Conservation (phyloP, 2,329 filamentous ascomycete genomes). For the Pyrenophora seminiperda region DNA sequence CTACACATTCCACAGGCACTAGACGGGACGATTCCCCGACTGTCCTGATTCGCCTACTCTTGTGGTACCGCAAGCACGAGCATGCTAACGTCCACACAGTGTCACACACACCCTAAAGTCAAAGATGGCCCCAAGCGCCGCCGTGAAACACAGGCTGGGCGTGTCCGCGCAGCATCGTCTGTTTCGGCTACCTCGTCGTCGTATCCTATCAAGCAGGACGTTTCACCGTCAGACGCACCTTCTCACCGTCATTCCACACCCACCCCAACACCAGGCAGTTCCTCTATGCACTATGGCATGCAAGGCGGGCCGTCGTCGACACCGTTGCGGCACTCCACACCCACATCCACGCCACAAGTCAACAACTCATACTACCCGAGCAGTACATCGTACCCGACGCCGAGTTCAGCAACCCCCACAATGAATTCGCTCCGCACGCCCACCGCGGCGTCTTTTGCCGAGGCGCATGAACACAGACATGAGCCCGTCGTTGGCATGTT, state of each 20-base stretch:
- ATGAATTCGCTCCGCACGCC: slow-evolving; percentile 31
- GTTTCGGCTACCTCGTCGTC: slow-evolving; percentile 42
- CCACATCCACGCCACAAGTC: slow-evolving; percentile 26
- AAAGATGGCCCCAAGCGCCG: slow-evolving; percentile 52
- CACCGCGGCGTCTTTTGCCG: slow-evolving; percentile 22
- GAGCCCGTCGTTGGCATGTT: slow-evolving; percentile 40
- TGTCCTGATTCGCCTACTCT: slow-evolving; percentile 5
- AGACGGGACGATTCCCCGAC: slow-evolving; percentile 9
- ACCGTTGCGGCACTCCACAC: slow-evolving; percentile 27
- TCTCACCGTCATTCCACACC: slow-evolving; percentile 40
- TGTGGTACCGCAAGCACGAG: slow-evolving; percentile 18
- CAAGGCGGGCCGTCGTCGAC: slow-evolving; percentile 21
- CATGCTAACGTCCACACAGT: slow-evolving; percentile 41
- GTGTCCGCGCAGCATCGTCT: slow-evolving; percentile 44
- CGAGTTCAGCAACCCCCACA: slow-evolving; percentile 28
- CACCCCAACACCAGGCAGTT: slow-evolving; percentile 31
- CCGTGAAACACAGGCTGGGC: slow-evolving; percentile 48
- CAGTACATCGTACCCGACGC: slow-evolving; percentile 34
- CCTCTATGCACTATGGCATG: slow-evolving; percentile 36
- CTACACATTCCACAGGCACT: slow-evolving; percentile 12
- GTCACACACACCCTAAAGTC: slow-evolving; percentile 52
- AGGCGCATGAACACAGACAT: slow-evolving; percentile 22
- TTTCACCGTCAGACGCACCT: slow-evolving; percentile 25
- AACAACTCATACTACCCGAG: slow-evolving; percentile 25
- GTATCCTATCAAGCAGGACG: slow-evolving; percentile 42